Evolutionary conservation across 352 stramenopile species (phyloP), one percentile per base, ranked within the genome.

Genomic region (Elongisporangium anandrum): DNA sequence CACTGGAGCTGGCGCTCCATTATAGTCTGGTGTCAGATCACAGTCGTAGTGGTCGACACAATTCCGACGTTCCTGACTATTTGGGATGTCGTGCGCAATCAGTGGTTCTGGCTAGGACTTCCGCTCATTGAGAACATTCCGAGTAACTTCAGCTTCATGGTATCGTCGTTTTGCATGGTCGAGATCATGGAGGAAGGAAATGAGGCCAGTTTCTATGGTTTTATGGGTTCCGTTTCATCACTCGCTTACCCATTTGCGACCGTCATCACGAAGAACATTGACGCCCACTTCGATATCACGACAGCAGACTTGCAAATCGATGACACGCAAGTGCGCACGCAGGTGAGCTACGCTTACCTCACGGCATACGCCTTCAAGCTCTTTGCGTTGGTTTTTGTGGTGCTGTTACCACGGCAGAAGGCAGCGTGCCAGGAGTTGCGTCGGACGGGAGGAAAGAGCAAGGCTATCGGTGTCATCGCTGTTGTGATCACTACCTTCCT

Each of bases 81-180:
- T 50, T 91, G 78, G 70, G 52, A 81, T 29, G 48, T 90, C 49
- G 68, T 88, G 13, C 73, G 81, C n/a, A 85, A 60, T 39, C 79
- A 88, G 54, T 88, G 70, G 69, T 72, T 92, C 41, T 90, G 72
- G 73, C 77, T 88, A 52, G 81, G 79, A 21, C 63, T 88, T 45
- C 69, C 81, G 3, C 66, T 87, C 17, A 66, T 88, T 54, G 79
- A 87, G 55, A 64, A 68, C 13, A 71, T 87, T 8, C 79, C 79
- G 29, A 54, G 34, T 45, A 78, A 67, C 59, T 68, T 83, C 21
- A 64, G 70, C 51, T 87, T 78, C 41, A 71, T 87, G 45, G 66
- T 85, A 12, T 67, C 72, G 2, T 84, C 75, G 19, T 87, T 70
- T 59, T 76, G 65, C 29, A 73, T 79, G 52, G 65, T 85, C 16